These are phyloP conservation scores for Fusarium sp. DNA, from an alignment of 2,329 filamentous ascomycete species.

Conservation along the genomic window DNA sequence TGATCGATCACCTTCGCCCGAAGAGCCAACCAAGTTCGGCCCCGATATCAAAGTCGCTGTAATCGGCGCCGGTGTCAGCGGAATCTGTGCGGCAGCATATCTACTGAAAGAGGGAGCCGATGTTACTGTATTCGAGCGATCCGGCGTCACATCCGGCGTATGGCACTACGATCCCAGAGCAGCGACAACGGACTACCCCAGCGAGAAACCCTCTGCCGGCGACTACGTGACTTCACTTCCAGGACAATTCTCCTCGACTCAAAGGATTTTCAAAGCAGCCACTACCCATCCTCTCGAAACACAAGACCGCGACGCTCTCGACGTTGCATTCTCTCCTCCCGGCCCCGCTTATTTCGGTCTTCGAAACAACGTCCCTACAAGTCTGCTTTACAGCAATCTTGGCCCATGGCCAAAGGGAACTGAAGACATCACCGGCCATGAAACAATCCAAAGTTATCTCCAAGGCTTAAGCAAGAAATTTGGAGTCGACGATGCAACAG, in stretches of 20 bases:
- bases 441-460: slow-evolving; percentile 67
- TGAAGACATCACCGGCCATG: slow-evolving; percentile 66
- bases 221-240: slow-evolving; percentile 38
- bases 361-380: slow-evolving; percentile 80
- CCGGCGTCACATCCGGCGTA: slow-evolving; percentile 48
- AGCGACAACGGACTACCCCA: slow-evolving; percentile 47
- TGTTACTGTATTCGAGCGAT: slow-evolving; percentile 53
- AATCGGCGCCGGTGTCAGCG: slow-evolving; percentile 54
- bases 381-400: slow-evolving; percentile 55
- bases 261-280: accelerated
- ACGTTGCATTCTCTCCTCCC: slow-evolving; percentile 37
- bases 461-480: slow-evolving; percentile 63
- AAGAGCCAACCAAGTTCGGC: slow-evolving; percentile 6
- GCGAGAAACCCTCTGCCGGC: slow-evolving; percentile 41
- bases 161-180: slow-evolving; percentile 51
- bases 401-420: slow-evolving; percentile 67
- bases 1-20: background rate
- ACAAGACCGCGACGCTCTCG: background rate
- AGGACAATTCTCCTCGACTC: background rate
- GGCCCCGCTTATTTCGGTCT: slow-evolving; percentile 66
- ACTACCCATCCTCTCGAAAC: background rate
- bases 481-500: slow-evolving; percentile 60
- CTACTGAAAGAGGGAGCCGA: slow-evolving; percentile 48
- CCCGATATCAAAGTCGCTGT: slow-evolving; percentile 46
- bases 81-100: slow-evolving; percentile 51